Evolutionary conservation across 1,139 yeast species (phyloP), one percentile per base, ranked within the genome.

Genomic region (Hyphopichia buzzinii): DNA sequence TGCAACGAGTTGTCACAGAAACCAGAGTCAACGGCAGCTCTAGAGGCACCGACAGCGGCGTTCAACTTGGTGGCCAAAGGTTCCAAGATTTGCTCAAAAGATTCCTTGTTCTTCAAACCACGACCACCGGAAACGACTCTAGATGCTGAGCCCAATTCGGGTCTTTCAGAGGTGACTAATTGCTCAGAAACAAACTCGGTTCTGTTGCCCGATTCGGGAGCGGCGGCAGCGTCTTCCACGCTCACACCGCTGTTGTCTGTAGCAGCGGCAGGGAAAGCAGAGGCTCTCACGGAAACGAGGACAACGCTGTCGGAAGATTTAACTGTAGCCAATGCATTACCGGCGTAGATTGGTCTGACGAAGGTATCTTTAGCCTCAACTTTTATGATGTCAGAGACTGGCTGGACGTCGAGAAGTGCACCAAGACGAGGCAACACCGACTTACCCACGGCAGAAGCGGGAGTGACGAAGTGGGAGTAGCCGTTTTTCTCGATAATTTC

Each of bases 11-110:
- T 92, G 58, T 92, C 97, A 55, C 96, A 90, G 60, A 79, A 89
- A 0, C 97, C 97, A 32, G 95, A 77, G 61, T 92, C 98, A 21
- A 92, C 98, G 14, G 97, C 97, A 13, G 97, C 98, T 62, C 98
- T 82, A 6, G 96, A 88, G 8, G 98, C 98, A 54, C 98, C 98
- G 34, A 92, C 85, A 35, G 96, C 97, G 2, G 97, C 98, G 39
- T 81, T 79, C 42, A 92, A 67, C 43, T 86, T 77, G 39, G 79
- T 80, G 10, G 98, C 97, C 48, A 92, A 73, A 35, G 98, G 98
- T 47, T 76, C 80, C 39, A 92, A 70, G 45, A 88, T 52, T 41
- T 74, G 62, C 41, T 87, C 95, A 59, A 92, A 92, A 40, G 84
- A 83, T 56, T 85, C 96, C 64, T 88, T 90, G 59, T 81, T 83